Evolutionary conservation across 2,329 filamentous ascomycete genomes (phyloP).

Genomic region (Chaetomium globosum): DNA sequence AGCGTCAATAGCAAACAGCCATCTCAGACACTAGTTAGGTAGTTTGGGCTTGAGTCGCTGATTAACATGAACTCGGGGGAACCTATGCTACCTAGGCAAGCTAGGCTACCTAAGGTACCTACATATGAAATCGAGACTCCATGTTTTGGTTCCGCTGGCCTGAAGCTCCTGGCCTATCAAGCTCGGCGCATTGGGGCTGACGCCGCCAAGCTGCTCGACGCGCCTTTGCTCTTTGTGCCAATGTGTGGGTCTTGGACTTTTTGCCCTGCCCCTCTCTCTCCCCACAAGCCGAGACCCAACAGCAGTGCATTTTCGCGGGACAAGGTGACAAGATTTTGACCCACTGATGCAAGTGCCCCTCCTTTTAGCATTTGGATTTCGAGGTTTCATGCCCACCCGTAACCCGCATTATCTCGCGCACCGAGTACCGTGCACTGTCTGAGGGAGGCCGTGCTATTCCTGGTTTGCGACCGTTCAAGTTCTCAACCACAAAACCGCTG

Average conservation of each 20-base stretch:
- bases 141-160: not conserved
- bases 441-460: not conserved
- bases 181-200: slow-evolving; percentile 33
- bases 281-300: slow-evolving; percentile 27
- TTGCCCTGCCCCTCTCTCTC: slow-evolving; percentile 39
- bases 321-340: slow-evolving; percentile 27
- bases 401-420: slow-evolving; percentile 21
- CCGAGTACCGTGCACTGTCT: slow-evolving; percentile 15
- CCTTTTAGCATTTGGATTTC: slow-evolving; percentile 29
- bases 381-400: slow-evolving; percentile 13
- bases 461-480: not conserved
- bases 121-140: too few species aligned
- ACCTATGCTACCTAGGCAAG: too few species aligned
- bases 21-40: not conserved
- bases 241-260: slow-evolving; percentile 20
- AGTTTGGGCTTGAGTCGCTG: not conserved
- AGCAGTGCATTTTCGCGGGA: slow-evolving; percentile 30
- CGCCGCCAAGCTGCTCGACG: slow-evolving; percentile 24
- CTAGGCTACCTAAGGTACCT: too few species aligned
- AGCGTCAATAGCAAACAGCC: not conserved
- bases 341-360: slow-evolving; percentile 35
- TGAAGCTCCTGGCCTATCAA: slow-evolving; percentile 34
- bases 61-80: not conserved
- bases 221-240: slow-evolving; percentile 21
- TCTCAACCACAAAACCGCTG: not conserved